These are phyloP conservation scores for Boletellus emodensis DNA, from an alignment of 768 basidiomycete species.

Conservation along the genomic window DNA sequence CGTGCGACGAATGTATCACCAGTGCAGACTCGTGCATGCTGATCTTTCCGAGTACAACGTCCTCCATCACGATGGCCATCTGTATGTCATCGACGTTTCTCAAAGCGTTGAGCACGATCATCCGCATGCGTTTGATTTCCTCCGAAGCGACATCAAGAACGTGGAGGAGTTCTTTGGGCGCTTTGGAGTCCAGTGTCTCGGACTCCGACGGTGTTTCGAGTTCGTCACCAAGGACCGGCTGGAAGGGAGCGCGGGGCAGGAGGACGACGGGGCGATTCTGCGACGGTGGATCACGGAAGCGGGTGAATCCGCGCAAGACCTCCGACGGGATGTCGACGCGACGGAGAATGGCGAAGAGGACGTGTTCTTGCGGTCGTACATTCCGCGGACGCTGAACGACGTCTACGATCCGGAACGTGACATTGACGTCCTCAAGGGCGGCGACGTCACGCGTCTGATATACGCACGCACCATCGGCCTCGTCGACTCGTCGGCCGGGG, in stretches of 20 bases:
- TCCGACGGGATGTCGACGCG: constrained; percentile 9
- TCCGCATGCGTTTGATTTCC: constrained; percentile 92
- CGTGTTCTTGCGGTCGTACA: constrained; percentile 87
- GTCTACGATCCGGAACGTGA: constrained; percentile 95
- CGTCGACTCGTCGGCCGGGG: constrained; percentile 38
- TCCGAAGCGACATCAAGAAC: constrained; percentile 88
- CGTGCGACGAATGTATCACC: constrained; percentile 81
- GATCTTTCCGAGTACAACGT: constrained; percentile 99
- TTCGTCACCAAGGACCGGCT: constrained; percentile 69
- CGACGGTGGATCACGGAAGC: constrained; percentile 47
- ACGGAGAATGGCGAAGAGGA: constrained; percentile 57
- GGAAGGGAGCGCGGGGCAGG: constrained; percentile 27
- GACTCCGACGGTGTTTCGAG: constrained; percentile 80
- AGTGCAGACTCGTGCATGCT: constrained; percentile 93
- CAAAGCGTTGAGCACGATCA: constrained; percentile 99
- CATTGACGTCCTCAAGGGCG: constrained; percentile 66
- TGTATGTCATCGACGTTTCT: constrained; percentile 96
- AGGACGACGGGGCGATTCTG: constrained; percentile 30
- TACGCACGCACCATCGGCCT: constrained; percentile 87
- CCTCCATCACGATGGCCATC: constrained; percentile 74
- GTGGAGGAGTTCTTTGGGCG: constrained; percentile 88
- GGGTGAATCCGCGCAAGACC: constrained; percentile 18
- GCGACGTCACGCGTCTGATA: constrained; percentile 71
- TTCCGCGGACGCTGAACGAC: constrained; percentile 88
- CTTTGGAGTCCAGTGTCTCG: constrained; percentile 71